Conservation (phyloP, 768 basidiomycete genomes). For the Royoungia palumana region DNA sequence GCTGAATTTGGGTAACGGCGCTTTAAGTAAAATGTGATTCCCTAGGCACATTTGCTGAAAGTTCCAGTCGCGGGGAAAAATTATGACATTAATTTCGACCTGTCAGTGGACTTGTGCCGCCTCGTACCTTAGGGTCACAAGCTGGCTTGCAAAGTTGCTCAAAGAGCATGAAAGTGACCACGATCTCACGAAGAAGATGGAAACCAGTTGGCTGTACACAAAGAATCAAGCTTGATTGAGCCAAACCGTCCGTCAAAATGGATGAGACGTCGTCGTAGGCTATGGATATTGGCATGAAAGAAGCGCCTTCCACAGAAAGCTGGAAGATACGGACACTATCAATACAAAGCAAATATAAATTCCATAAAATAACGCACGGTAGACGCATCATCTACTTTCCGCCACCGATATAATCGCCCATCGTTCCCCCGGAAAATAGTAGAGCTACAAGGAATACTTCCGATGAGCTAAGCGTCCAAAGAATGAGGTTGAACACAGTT, state of each 20-base stretch:
- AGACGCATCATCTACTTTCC: background rate
- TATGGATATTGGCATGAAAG: slow-evolving; percentile 9
- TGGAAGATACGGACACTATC: background rate
- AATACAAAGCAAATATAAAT: background rate
- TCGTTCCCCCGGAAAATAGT: slow-evolving; percentile 11
- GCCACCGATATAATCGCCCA: slow-evolving; percentile 12
- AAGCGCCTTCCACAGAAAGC: slow-evolving; percentile 1
- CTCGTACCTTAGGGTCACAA: background rate
- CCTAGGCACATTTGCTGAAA: background rate
- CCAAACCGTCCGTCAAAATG: background rate
- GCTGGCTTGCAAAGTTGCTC: background rate
- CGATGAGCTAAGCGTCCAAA: background rate
- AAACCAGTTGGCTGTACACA: slow-evolving; percentile 17
- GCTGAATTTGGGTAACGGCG: background rate
- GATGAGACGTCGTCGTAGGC: background rate
- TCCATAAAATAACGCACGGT: background rate
- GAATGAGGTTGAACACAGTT: background rate
- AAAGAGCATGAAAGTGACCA: slow-evolving; percentile 16
- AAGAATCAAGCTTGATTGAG: background rate
- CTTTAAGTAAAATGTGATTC: background rate
- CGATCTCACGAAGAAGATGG: slow-evolving; percentile 16
- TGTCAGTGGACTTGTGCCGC: background rate
- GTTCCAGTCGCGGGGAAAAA: background rate
- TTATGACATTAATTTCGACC: background rate
- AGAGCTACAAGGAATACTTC: background rate